Base-by-base conservation (phyloP, 2,329 filamentous ascomycete species). In the Colletotrichum sp. region DNA sequence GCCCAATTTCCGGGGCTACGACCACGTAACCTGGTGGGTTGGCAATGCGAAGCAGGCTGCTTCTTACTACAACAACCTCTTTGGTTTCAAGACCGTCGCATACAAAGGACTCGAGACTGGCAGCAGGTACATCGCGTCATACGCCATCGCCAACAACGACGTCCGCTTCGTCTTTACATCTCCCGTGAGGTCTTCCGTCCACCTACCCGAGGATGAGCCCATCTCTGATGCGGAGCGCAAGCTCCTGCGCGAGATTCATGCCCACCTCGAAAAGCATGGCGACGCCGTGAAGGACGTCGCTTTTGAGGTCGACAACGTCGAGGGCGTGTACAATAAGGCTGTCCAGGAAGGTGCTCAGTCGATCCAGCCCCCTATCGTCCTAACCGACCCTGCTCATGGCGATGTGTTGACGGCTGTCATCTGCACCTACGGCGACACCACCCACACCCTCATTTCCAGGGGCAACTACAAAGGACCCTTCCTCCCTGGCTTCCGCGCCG, bases 31-130 rank as follows among this genome's bases (percentile, higher is more conserved):
- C 78, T 98, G 96, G 96, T 98, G 95, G 87, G 96, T 98, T 34
- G 95, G 96, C 81, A 98, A 98, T 82, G 96, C 96, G 79, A 98
- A 98, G 86, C 96, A 98, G 87, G 95, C 95, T 4, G 96, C 96
- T 51, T 90, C 93, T 16, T 98, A 95, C 86, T 98, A 98, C 86
- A 93, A 93, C 78, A 93, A 91, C 13, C 93, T 95, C 77, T 95
- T 98, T 87, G 96, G 95, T 70, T 98, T 98, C 87, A 87, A 90
- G 79, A 91, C 90, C 24, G 84, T 98, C 71, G 96, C 96, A 75
- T 98, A 98, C 84, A 90, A 90, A 54, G 96, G 96, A 7, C 91
- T 98, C 7, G 96, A 98, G 84, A 98, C 96, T 1, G 95, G 95
- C 75, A 95, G 91, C 76, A 91, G 95, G 71, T 92, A 91, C 77